Evolutionary conservation across 106 monocot species (phyloP).

Genomic region (Iris macrosiphon): DNA sequence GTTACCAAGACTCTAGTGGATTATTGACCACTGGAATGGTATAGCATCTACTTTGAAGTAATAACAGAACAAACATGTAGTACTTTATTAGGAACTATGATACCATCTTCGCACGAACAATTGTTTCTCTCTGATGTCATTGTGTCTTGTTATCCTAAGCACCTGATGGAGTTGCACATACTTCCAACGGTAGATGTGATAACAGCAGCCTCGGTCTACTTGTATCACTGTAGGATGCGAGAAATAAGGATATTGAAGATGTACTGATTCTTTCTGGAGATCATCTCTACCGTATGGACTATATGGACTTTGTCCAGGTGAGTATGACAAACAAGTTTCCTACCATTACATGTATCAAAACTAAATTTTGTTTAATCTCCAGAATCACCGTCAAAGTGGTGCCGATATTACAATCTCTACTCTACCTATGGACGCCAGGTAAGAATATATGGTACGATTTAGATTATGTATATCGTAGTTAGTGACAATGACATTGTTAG

Average conservation of each 20-base stretch:
- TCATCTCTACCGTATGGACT: constrained; percentile 95
- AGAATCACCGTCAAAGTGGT: constrained; percentile 75
- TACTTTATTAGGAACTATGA: no score
- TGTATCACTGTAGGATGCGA: constrained; percentile 63
- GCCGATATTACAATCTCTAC: constrained; percentile 88
- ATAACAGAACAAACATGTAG: no score
- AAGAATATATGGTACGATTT: constrained; percentile 2
- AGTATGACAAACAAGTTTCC: background rate
- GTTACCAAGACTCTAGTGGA: no score
- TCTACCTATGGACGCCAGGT: constrained; percentile 87
- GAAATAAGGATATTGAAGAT: constrained; percentile 73
- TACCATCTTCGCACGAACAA: no score
- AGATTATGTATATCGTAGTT: no score
- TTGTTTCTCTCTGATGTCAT: no score
- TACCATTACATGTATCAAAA: background rate
- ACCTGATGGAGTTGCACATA: no score
- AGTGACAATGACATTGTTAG: no score
- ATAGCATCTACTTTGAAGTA: no score
- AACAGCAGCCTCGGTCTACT: background rate
- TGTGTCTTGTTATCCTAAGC: no score
- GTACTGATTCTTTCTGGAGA: constrained; percentile 88
- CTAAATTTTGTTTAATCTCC: constrained; percentile 12
- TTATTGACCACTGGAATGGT: no score
- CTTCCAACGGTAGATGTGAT: background rate
- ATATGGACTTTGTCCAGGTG: constrained; percentile 97